Evolutionary conservation across 768 basidiomycete species (phyloP), one percentile per base, ranked within the genome.

Genomic region (Lactifluus hygrophoroides): DNA sequence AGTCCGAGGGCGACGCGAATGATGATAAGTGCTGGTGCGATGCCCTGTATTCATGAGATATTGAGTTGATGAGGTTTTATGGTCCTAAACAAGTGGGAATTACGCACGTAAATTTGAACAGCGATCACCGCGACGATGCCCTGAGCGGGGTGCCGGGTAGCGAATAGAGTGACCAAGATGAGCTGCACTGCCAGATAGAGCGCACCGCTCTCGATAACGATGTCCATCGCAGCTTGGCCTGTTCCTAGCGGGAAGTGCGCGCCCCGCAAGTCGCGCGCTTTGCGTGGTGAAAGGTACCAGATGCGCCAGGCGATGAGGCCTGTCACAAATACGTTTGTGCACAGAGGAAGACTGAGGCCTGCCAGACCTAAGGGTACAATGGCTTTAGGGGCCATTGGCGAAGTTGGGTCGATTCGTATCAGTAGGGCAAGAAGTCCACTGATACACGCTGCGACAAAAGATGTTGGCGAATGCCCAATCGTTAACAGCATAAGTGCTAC

Each of bases 241-340:
- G 35, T 53, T 28, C 47, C 27, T 9, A 11, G 2, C 5, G 43
- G 52, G 38, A 46, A 56, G 11, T 30, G 37, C 19, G 16, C 11
- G 13, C 47, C 35, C 3, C 4, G 48, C 43, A 51, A 19, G 35
- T 46, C 13, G 52, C 1, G 42, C 65, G 65, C 6, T 66, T 67
- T 43, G 63, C 58, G 38, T 19, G 54, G 58, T 9, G 54, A 55
- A 32, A 60, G 48, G 27, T 61, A 55, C 73, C 72, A 76, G 28
- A 79, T 73, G 32, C 73, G 74, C 37, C 53, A 66, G 19, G 71
- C 70, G 46, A 77, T 77, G 66, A 79, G 71, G 13, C 53, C 46
- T 6, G 76, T 77, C 34, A 77, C 69, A 25, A 77, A 54, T 63
- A 74, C 51, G 56, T 78, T 79, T 6, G 75, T 72, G 51, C 68